Evolutionary conservation across 139 green algal genomes (phyloP).

Genomic region (Tetraselmis chui): DNA sequence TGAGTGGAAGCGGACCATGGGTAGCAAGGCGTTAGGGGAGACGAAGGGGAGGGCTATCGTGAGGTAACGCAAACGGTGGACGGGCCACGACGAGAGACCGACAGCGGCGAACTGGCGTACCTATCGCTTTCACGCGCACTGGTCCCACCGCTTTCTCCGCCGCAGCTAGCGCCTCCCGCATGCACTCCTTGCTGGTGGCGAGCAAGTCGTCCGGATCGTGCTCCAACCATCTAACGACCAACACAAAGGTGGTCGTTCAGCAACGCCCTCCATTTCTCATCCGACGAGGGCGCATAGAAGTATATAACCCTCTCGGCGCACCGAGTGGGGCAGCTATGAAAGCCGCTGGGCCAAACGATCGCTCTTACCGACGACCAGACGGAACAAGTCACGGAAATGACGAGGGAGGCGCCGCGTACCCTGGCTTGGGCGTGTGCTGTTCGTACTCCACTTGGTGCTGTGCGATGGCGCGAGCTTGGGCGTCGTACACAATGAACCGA

Average conservation of each 20-base stretch:
- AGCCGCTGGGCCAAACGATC: too few species aligned
- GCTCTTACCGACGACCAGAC: too few species aligned
- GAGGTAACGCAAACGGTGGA: too few species aligned
- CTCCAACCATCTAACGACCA: slow-evolving; percentile 93
- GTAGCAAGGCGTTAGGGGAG: neutral
- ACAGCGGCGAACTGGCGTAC: neutral
- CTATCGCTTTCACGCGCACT: slow-evolving; percentile 44
- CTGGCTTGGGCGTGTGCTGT: slow-evolving; percentile 65
- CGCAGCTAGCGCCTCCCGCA: slow-evolving; percentile 41
- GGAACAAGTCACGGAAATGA: too few species aligned
- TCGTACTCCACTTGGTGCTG: slow-evolving; percentile 61
- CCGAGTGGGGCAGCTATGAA: too few species aligned
- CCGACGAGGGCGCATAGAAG: too few species aligned
- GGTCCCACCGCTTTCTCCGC: slow-evolving; percentile 15
- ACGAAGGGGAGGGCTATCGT: too few species aligned
- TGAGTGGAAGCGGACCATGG: neutral
- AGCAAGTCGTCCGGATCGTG: slow-evolving; percentile 85
- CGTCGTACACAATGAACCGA: slow-evolving; percentile 77
- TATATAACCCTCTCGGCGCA: too few species aligned
- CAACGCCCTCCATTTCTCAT: too few species aligned
- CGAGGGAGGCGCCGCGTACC: slow-evolving; percentile 53
- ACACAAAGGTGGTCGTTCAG: too few species aligned
- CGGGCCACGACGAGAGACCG: too few species aligned
- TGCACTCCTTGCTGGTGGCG: slow-evolving; percentile 51
- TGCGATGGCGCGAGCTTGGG: slow-evolving; percentile 35